Evolutionary conservation across 1,284 basidiomycete species (phyloP).

Genomic region (Apiotrichum brassicae): DNA sequence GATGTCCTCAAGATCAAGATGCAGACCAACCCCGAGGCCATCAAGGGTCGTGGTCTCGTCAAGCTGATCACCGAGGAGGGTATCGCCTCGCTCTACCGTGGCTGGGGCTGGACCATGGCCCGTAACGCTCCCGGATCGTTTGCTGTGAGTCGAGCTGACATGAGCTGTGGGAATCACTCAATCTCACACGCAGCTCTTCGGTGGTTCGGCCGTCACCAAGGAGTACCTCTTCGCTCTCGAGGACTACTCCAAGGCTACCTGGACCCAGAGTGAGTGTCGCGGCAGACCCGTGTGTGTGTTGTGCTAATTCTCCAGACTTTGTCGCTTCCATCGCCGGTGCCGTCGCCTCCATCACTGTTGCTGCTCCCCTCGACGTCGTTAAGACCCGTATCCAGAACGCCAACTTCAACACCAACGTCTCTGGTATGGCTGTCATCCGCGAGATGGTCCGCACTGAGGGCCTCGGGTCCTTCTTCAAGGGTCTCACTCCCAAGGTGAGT

Average conservation of each 20-base stretch:
- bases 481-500: conserved; percentile 82
- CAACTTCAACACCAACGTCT: conserved; percentile 85
- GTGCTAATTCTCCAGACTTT: conserved; percentile 54
- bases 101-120: conserved; percentile 98
- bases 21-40: conserved; percentile 89
- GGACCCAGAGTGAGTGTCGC: conserved; percentile 63
- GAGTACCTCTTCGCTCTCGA: conserved; percentile 82
- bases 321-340: conserved; percentile 90
- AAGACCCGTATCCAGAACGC: conserved; percentile 98
- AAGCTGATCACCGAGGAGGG: conserved; percentile 91
- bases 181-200: conserved; percentile 91
- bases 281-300: background rate
- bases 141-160: conserved; percentile 73
- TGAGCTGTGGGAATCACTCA: background rate
- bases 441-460: conserved; percentile 89
- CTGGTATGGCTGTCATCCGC: conserved; percentile 76
- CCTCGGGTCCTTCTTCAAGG: conserved; percentile 85
- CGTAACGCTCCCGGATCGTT: conserved; percentile 95
- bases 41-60: conserved; percentile 83
- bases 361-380: conserved; percentile 90
- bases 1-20: conserved; percentile 98
- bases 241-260: conserved; percentile 89
- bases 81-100: conserved; percentile 76
- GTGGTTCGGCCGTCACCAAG: conserved; percentile 89
- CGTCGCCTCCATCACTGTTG: conserved; percentile 90